A percentile compares a stretch with the other conserved stretches of the same genome.
Conservation (phyloP, 2,329 filamentous ascomycete species). For the Zopfia rhizophila region DNA sequence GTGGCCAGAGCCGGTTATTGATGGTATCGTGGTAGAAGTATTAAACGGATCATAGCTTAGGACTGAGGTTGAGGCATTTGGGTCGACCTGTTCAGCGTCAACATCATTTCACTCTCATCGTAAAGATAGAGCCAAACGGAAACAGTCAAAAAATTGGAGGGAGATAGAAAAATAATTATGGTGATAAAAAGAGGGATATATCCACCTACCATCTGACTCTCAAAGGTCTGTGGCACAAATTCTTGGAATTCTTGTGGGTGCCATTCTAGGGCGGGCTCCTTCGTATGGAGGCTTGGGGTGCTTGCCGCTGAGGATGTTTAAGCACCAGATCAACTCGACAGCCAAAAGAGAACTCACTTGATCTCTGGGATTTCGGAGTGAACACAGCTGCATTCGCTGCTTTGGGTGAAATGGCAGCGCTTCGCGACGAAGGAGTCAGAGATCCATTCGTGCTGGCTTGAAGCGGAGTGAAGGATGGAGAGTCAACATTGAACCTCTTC, state of each 20-base stretch:
- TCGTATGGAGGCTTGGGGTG: constrained; percentile 57
- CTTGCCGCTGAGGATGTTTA: constrained; percentile 46
- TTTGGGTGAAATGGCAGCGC: constrained; percentile 85
- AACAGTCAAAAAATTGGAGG: constrained; percentile 3
- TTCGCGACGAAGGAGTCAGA: constrained; percentile 66
- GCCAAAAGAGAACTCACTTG: constrained; percentile 46
- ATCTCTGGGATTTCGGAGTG: constrained; percentile 71
- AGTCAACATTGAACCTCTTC: constrained; percentile 92
- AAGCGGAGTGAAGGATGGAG: constrained; percentile 89
- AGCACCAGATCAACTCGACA: constrained; percentile 11
- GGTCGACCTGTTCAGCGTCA: constrained; percentile 42
- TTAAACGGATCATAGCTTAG: constrained; percentile 59
- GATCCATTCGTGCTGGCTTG: constrained; percentile 59
- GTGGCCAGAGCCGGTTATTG: constrained; percentile 47
- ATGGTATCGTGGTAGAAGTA: constrained; percentile 44
- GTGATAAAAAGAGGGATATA: background rate
- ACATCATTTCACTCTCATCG: background rate
- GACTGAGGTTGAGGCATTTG: constrained; percentile 39
- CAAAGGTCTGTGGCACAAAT: constrained; percentile 66
- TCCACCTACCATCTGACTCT: constrained; percentile 61
- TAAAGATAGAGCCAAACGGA: background rate
- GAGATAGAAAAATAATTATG: background rate
- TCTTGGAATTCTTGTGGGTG: constrained; percentile 60
- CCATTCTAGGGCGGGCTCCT: constrained; percentile 61
- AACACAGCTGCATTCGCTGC: constrained; percentile 90